Conservation (phyloP, 192 early-diverging fungal species). For the Umbelopsis sp. region DNA sequence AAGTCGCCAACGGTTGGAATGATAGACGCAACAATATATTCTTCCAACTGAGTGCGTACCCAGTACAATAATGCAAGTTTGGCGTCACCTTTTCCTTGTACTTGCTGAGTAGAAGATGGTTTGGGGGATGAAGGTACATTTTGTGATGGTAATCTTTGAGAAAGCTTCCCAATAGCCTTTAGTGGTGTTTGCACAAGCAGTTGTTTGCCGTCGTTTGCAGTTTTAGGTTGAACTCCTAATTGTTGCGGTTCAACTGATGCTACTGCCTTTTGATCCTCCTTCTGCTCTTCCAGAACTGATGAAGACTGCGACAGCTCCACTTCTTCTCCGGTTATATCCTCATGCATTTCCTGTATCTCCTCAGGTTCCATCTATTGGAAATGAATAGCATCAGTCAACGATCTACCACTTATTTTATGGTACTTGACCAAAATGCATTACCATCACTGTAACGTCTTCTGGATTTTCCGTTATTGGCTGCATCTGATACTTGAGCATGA, state of each 20-base stretch:
- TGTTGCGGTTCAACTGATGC: neutral
- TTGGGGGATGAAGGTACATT: neutral
- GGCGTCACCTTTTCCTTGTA: slow-evolving; percentile 33
- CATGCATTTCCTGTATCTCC: neutral
- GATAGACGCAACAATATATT: slow-evolving; percentile 45
- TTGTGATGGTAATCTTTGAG: neutral
- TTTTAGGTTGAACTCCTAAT: neutral
- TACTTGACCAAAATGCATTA: neutral
- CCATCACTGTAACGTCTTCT: slow-evolving; percentile 23
- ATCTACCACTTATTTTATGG: neutral
- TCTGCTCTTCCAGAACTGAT: neutral
- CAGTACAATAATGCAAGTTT: slow-evolving; percentile 52
- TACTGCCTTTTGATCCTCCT: neutral
- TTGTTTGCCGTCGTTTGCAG: neutral
- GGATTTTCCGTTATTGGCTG: slow-evolving; percentile 44
- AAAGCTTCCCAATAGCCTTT: slow-evolving; percentile 5
- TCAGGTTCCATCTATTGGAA: slow-evolving; percentile 7
- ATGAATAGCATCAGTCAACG: neutral
- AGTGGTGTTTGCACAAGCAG: neutral
- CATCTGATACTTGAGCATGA: slow-evolving; percentile 59
- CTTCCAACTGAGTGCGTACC: slow-evolving; percentile 53
- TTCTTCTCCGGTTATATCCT: neutral
- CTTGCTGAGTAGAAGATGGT: neutral
- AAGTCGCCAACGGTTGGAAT: slow-evolving; percentile 56
- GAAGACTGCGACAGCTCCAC: neutral